These are phyloP conservation scores for Avena atlantica DNA, from an alignment of 176 grass and related monocot genomes.

Conservation along the genomic window DNA sequence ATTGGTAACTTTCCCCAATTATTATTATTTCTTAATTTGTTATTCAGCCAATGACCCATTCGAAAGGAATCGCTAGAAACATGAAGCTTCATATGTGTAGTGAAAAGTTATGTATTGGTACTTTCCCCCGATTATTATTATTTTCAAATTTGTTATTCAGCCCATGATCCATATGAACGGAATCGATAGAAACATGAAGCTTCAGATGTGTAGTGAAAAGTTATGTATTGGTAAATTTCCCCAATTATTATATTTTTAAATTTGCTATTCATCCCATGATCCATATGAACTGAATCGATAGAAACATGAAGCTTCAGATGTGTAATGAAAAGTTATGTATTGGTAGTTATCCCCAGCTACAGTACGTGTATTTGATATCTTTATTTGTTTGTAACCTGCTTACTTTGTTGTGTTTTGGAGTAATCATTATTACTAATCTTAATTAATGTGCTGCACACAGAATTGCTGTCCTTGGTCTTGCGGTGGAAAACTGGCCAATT, in stretches of 20 bases:
- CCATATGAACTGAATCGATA: background rate
- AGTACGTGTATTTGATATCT: too few species aligned
- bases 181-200: too few species aligned
- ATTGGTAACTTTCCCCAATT: background rate
- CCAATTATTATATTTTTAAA: background rate
- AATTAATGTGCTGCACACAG: constrained; percentile 41
- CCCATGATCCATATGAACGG: too few species aligned
- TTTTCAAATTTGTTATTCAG: background rate
- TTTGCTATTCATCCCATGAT: background rate
- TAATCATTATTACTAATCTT: background rate
- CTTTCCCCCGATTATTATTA: background rate
- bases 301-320: background rate
- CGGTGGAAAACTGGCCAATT: constrained; percentile 26
- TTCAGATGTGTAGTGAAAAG: too few species aligned
- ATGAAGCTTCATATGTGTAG: too few species aligned
- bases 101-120: background rate
- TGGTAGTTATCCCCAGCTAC: background rate
- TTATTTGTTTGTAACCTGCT: background rate
- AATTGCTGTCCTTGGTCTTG: constrained; percentile 55
- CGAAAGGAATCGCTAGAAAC: too few species aligned
- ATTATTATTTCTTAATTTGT: background rate
- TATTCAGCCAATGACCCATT: too few species aligned
- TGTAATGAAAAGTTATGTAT: background rate
- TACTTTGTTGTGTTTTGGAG: background rate
- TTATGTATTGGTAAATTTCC: background rate